Base-by-base conservation (phyloP, 192 early-diverging fungal species). In the Chytriomyces sp. region DNA sequence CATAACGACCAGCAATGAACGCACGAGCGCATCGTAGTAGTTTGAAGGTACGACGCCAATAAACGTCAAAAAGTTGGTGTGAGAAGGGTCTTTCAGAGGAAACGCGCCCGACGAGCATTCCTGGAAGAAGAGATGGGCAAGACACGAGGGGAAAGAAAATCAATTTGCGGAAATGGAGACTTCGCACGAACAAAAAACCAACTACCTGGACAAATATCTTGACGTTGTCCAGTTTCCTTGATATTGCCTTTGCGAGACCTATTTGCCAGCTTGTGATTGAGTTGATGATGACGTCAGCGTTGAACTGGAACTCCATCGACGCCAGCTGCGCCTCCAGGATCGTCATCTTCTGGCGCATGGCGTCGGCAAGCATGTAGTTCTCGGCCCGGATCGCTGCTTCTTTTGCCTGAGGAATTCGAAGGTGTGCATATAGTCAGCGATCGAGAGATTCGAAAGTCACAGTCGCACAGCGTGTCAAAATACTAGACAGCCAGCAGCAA, bases 221-320 rank as follows among this genome's bases (percentile, higher is more conserved):
- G 5, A 73, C 79, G 45, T 78, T 46, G 44, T 75, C 63, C 18
- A 75, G 61, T 64, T 57, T 23, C 18, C 13, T 75, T 7, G 73
- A 75, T 50, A 82, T 72, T 9, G 71, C 59, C 7, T 73, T 73
- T 8, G 83, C 79, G 60, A 87, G 79, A 45, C 67, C 71, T 10
- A 78, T 74, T 61, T 84, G 85, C 86, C 86, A 87, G 23, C 47
- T 18, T 18, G 84, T 82, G 73, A 86, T 66, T 28, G 72, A 83
- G 62, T 86, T 85, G 45, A 78, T 74, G 35, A 87, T 62, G 35
- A 87, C 77, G 72, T 87, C 86, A 4, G 85, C 83, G 50, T 84
- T 87, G 67, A 85, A 78, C 62, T 87, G 86, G 64, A 85, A 81
- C 70, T 87, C 86, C 82, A 86, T 85, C 61, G 76, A 86, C 10